phyloP scores from a whole-genome alignment of 345 rosid species.

The Dovyalis caffra region DNA sequence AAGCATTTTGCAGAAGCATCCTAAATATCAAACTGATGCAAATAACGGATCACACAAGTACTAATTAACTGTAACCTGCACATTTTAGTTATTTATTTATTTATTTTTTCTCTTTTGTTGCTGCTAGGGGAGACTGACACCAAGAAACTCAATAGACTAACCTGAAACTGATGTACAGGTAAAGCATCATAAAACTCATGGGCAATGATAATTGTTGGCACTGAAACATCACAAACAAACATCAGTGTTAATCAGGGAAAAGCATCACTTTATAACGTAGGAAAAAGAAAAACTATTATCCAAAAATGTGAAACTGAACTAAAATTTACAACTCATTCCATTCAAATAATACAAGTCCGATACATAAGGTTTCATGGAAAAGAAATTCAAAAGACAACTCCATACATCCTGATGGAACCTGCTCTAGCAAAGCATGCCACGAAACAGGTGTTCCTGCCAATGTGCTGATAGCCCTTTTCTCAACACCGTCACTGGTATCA shows the following conservation, averaged over 20 bases:
- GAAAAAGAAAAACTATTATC: background rate
- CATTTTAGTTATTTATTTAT: too few relatives aligned
- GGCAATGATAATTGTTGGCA: constrained; percentile 75
- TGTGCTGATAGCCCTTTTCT: constrained; percentile 46
- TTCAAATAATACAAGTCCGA: background rate
- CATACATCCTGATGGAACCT: constrained; percentile 86
- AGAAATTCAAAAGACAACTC: constrained; percentile 17
- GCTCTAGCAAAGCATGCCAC: constrained; percentile 78
- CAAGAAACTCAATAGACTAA: constrained; percentile 26
- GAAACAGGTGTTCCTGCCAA: constrained; percentile 65
- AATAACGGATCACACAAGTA: background rate
- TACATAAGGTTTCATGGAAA: constrained; percentile 8
- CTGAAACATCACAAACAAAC: constrained; percentile 44
- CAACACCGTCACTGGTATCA: constrained; percentile 26
- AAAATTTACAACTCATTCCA: background rate
- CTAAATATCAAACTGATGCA: background rate
- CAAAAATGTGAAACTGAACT: background rate
- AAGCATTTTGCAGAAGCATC: background rate
- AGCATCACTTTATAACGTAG: background rate
- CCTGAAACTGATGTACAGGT: constrained; percentile 97
- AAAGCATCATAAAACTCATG: constrained; percentile 97
- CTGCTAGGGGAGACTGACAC: background rate
- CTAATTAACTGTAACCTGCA: background rate
- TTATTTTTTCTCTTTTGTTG: too few relatives aligned
- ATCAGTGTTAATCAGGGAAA: constrained; percentile 4